A percentile compares a stretch with the other conserved stretches of the same genome.
phyloP scores from a whole-genome alignment of 306 rosid species.

The Crotalaria pallida region DNA sequence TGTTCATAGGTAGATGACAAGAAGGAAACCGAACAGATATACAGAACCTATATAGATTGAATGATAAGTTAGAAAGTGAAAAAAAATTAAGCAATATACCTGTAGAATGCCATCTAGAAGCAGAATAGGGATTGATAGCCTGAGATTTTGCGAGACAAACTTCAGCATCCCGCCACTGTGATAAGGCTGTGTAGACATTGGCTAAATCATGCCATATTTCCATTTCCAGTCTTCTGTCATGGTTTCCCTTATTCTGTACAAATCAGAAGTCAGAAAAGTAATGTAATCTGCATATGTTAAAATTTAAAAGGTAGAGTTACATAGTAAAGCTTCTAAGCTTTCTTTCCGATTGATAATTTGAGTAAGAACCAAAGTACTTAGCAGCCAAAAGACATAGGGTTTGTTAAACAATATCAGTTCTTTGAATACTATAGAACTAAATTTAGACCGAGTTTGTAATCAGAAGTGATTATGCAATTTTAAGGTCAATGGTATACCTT shows the following conservation, averaged over 20 bases:
- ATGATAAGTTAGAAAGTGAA: background rate
- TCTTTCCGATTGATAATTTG: background rate
- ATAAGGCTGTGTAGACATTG: constrained; percentile 52
- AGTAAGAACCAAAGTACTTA: background rate
- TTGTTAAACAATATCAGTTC: background rate
- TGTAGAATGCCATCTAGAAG: constrained; percentile 77
- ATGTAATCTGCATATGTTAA: background rate
- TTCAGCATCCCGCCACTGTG: constrained; percentile 86
- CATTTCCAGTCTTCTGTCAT: constrained; percentile 68
- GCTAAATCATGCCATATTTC: constrained; percentile 94
- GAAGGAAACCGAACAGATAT: background rate
- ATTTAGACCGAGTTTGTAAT: background rate
- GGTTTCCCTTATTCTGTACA: constrained; percentile 46
- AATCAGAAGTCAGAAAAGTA: constrained; percentile 7
- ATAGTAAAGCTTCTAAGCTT: background rate
- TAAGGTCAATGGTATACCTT: constrained; percentile 40
- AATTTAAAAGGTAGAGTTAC: background rate
- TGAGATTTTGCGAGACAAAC: constrained; percentile 73
- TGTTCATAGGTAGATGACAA: background rate
- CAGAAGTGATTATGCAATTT: background rate
- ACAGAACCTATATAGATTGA: background rate
- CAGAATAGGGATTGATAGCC: constrained; percentile 77
- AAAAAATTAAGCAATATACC: constrained; percentile 37
- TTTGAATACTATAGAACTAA: background rate
- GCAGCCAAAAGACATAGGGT: background rate